phyloP scores from a whole-genome alignment of 2,329 filamentous ascomycete species.

The Fusarium multiceps region DNA sequence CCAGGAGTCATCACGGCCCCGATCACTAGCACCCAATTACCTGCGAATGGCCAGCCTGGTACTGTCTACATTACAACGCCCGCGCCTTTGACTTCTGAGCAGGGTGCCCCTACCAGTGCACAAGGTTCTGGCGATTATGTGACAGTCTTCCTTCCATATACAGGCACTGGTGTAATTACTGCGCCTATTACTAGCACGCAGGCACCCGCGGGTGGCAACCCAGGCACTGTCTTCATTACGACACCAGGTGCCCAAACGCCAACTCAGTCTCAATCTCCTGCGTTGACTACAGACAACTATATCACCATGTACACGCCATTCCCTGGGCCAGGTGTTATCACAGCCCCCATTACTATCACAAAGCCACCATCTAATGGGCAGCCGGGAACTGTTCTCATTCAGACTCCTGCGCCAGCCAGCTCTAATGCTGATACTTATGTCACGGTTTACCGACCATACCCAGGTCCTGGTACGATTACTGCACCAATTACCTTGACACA shows the following conservation, averaged over 20 bases:
- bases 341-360: constrained; percentile 28
- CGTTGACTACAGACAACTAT: constrained; percentile 19
- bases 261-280: not conserved
- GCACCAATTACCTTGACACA: constrained; percentile 34
- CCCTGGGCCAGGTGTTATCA: constrained; percentile 27
- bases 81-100: not conserved
- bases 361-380: constrained; percentile 20
- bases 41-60: constrained; percentile 6
- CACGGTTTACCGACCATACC: constrained; percentile 33
- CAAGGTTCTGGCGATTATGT: constrained; percentile 2
- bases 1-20: constrained; percentile 17
- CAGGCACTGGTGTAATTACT: constrained; percentile 25
- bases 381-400: constrained; percentile 31
- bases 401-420: constrained; percentile 29
- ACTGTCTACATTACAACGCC: constrained; percentile 22
- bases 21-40: constrained; percentile 8
- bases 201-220: constrained; percentile 9
- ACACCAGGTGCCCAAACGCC: constrained; percentile 12
- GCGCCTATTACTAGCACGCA: constrained; percentile 30
- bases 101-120: not conserved
- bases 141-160: constrained; percentile 25
- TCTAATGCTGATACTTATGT: constrained; percentile 26
- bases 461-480: constrained; percentile 29
- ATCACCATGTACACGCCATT: constrained; percentile 35
- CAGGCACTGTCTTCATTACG: constrained; percentile 33